Conservation (phyloP, 1,139 yeast genomes). For the Kodamaea alishanica region DNA sequence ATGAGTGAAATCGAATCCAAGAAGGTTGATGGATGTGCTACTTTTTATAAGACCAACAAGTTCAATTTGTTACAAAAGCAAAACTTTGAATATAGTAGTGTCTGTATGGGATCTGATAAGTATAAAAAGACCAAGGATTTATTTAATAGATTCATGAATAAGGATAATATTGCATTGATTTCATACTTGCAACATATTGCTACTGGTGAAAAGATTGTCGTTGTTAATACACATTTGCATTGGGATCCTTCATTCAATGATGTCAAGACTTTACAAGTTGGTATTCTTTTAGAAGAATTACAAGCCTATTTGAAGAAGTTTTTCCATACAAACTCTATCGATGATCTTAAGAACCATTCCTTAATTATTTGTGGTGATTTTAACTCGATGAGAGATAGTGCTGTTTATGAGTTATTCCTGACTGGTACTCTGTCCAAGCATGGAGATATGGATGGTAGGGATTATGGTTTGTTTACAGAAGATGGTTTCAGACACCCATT, state of each 20-base stretch:
- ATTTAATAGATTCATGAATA: conserved; percentile 92
- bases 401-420: conserved; percentile 86
- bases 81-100: conserved; percentile 79
- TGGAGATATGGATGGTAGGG: conserved; percentile 77
- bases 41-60: conserved; percentile 68
- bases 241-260: conserved; percentile 98
- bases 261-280: conserved; percentile 94
- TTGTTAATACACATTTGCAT: conserved; percentile 91
- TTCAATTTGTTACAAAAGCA: conserved; percentile 71
- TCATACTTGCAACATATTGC: conserved; percentile 71
- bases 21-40: conserved; percentile 97
- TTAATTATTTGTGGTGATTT: conserved; percentile 91
- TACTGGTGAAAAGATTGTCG: conserved; percentile 68
- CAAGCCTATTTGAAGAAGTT: conserved; percentile 56
- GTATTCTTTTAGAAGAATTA: conserved; percentile 83
- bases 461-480: conserved; percentile 87
- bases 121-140: conserved; percentile 92
- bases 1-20: conserved; percentile 80
- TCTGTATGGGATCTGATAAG: conserved; percentile 83
- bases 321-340: conserved; percentile 43
- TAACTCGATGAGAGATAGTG: conserved; percentile 82
- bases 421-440: conserved; percentile 75
- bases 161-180: conserved; percentile 86
- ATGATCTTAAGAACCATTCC: conserved; percentile 65
- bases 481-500: conserved; percentile 84